Conservation (phyloP, 768 basidiomycete genomes). For the Leccinum rimulosum region DNA sequence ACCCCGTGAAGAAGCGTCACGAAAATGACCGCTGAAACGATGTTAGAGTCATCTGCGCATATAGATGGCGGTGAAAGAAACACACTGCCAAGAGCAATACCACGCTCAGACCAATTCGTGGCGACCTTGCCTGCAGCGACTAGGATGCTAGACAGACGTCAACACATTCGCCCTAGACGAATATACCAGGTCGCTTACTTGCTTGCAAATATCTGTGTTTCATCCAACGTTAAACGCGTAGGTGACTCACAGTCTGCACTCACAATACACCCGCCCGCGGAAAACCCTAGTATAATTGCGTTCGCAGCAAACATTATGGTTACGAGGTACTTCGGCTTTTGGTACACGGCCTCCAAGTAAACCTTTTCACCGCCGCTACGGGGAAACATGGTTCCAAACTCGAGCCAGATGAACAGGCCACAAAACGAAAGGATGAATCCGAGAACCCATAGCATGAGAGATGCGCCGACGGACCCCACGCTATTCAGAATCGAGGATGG, state of each 20-base stretch:
- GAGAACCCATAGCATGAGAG: slow-evolving; percentile 60
- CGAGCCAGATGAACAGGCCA: slow-evolving; percentile 61
- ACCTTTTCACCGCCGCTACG: slow-evolving; percentile 63
- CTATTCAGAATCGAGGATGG: slow-evolving; percentile 55
- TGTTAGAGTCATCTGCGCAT: not conserved
- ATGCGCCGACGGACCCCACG: slow-evolving; percentile 57
- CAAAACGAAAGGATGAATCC: slow-evolving; percentile 58
- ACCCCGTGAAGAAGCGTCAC: slow-evolving; percentile 52
- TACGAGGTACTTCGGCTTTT: slow-evolving; percentile 43
- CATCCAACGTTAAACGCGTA: not conserved
- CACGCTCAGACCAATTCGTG: slow-evolving; percentile 54
- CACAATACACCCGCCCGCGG: slow-evolving; percentile 46
- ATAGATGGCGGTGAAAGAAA: not conserved
- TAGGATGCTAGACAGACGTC: slow-evolving; percentile 40
- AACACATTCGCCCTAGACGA: not conserved
- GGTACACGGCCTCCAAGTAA: slow-evolving; percentile 56
- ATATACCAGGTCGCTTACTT: slow-evolving; percentile 17
- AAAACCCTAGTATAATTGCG: slow-evolving; percentile 45
- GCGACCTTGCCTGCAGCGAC: slow-evolving; percentile 42
- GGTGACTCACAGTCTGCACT: slow-evolving; percentile 13
- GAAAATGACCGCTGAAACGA: slow-evolving; percentile 44
- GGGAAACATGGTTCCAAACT: slow-evolving; percentile 62
- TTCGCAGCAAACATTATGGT: slow-evolving; percentile 50
- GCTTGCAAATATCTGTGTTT: slow-evolving; percentile 31
- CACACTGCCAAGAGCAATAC: slow-evolving; percentile 56